These are phyloP conservation scores for Cytidiella melzeri DNA, from an alignment of 768 basidiomycete species.

Conservation along the genomic window DNA sequence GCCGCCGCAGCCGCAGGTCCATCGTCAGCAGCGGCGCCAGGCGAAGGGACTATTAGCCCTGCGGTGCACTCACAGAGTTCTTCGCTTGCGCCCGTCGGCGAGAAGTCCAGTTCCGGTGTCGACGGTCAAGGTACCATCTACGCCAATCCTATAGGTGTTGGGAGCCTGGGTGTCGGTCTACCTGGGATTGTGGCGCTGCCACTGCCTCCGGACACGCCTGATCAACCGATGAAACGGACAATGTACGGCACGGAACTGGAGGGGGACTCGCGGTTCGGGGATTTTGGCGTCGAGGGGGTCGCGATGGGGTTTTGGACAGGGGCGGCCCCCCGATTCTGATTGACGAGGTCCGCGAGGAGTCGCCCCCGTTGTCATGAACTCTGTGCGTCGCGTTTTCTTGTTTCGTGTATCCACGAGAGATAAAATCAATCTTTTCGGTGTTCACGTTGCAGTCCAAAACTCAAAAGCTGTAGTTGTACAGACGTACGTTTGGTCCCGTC, in stretches of 20 bases:
- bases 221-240: slow-evolving; percentile 51
- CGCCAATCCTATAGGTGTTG: not conserved
- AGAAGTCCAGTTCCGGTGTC: not conserved
- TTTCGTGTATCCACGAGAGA: no score
- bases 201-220: slow-evolving; percentile 37
- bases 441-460: no score
- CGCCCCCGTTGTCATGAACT: slow-evolving; percentile 13
- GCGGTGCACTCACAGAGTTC: slow-evolving; percentile 9
- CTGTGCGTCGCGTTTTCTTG: no score
- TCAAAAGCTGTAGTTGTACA: no score
- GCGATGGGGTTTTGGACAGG: slow-evolving; percentile 67
- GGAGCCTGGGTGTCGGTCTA: slow-evolving; percentile 27
- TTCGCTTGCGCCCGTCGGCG: slow-evolving; percentile 4
- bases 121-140: not conserved
- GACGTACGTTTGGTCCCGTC: no score
- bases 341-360: slow-evolving; percentile 10
- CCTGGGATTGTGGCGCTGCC: slow-evolving; percentile 34
- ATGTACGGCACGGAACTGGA: slow-evolving; percentile 85
- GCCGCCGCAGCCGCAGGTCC: slow-evolving; percentile 1
- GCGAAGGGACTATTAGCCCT: slow-evolving; percentile 12
- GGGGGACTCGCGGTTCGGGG: slow-evolving; percentile 77
- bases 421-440: no score
- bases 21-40: not conserved
- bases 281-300: slow-evolving; percentile 76
- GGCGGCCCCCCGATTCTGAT: slow-evolving; percentile 33